These are phyloP conservation scores for Trifolium repens DNA, from an alignment of 306 rosid genomes.

Conservation along the genomic window DNA sequence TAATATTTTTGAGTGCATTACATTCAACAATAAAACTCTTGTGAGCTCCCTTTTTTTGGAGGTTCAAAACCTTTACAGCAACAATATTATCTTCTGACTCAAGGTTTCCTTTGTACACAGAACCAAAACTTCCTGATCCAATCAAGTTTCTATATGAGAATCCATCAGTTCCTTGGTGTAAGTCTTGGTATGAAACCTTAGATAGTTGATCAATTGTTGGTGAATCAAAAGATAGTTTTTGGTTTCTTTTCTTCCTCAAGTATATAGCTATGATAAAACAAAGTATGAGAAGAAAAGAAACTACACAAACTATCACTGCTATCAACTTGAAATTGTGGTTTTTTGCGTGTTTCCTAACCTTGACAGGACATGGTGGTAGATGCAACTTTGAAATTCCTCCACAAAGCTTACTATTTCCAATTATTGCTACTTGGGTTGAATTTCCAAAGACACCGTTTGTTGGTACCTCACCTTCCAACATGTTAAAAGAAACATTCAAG, in stretches of 20 bases:
- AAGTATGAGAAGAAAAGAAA: not conserved
- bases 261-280: not conserved
- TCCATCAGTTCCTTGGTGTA: conserved; percentile 15
- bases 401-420: not conserved
- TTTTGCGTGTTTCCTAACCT: not conserved
- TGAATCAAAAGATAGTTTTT: not conserved
- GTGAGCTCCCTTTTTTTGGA: conserved; percentile 40
- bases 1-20: conserved; percentile 31
- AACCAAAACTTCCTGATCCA: conserved; percentile 21
- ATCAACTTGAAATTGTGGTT: not conserved
- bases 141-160: conserved; percentile 24
- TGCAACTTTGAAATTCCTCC: not conserved
- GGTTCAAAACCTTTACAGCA: conserved; percentile 46
- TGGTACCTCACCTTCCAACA: conserved; percentile 47
- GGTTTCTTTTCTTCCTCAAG: conserved; percentile 3
- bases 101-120: conserved; percentile 37
- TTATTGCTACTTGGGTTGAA: not conserved
- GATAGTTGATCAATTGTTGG: not conserved
- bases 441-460: conserved; percentile 19
- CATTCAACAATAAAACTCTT: conserved; percentile 44
- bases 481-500: conserved; percentile 48
- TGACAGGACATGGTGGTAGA: not conserved
- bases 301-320: not conserved
- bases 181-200: conserved; percentile 32
- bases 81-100: conserved; percentile 14